Conservation (phyloP, 306 rosid genomes). For the Fragaria vesca region DNA sequence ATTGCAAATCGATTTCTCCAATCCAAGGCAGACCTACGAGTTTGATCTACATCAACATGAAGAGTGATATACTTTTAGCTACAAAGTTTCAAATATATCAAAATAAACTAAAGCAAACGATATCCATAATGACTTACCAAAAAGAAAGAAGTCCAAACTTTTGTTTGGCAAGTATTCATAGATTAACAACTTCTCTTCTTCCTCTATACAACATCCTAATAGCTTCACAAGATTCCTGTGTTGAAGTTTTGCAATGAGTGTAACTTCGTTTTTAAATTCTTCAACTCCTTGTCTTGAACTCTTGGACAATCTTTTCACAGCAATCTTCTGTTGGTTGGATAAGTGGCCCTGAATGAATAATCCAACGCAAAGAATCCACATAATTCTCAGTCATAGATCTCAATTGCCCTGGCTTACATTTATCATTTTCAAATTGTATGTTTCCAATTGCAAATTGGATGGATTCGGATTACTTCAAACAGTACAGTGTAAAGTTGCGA, state of each 20-base stretch:
- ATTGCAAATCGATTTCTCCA: background rate
- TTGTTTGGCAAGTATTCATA: background rate
- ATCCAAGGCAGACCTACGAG: background rate
- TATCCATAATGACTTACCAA: background rate
- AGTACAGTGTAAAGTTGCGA: background rate
- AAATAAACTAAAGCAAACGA: background rate
- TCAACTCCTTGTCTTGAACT: background rate
- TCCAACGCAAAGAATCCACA: background rate
- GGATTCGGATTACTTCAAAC: background rate
- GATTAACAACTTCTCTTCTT: background rate
- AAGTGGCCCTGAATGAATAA: background rate
- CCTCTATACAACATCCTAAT: background rate
- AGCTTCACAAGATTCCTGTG: conserved; percentile 3
- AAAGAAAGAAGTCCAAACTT: background rate
- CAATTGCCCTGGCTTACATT: background rate
- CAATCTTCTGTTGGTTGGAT: conserved; percentile 1
- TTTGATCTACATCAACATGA: background rate
- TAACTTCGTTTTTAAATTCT: background rate
- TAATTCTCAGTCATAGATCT: background rate
- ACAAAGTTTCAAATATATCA: too few relatives aligned
- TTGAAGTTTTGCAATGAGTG: background rate
- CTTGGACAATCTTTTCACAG: background rate
- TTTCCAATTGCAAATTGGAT: background rate
- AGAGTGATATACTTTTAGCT: background rate
- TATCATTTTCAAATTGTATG: background rate